Percentiles rank a stretch among this genome's conserved stretches.
Conservation (phyloP, 352 stramenopile species). For the Globisporangium polare region DNA sequence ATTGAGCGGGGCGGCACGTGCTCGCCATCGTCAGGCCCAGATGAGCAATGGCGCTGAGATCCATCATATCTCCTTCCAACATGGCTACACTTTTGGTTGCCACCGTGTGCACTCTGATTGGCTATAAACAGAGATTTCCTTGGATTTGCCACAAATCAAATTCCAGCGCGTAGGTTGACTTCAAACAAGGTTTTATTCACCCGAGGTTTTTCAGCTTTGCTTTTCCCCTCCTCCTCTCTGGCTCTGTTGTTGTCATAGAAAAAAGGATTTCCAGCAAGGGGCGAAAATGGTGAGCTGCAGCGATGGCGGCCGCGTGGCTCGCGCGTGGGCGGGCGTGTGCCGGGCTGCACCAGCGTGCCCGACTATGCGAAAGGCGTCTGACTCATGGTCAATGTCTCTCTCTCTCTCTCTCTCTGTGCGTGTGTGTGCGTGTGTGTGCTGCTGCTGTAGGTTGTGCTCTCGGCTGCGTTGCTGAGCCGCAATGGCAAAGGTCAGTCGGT, state of each 20-base stretch:
- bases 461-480: slow-evolving; percentile 92
- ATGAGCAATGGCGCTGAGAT: neutral
- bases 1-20: neutral
- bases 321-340: neutral
- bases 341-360: neutral
- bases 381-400: neutral
- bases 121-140: neutral
- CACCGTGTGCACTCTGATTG: neutral
- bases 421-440: too few relatives aligned
- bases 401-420: neutral
- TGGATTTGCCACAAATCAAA: neutral
- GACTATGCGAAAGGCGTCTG: neutral
- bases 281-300: neutral
- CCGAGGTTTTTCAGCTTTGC: neutral
- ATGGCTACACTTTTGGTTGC: neutral
- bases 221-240: neutral
- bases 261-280: neutral
- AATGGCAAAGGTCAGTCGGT: slow-evolving; percentile 89
- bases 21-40: neutral
- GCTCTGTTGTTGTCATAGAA: neutral
- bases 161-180: neutral
- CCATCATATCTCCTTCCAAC: neutral
- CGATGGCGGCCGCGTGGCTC: slow-evolving; percentile 3
- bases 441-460: slow-evolving; percentile 91
- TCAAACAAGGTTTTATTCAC: neutral